Evolutionary conservation across 345 rosid species (phyloP), one percentile per base, ranked within the genome.

Genomic region (Stellera chamaejasme): DNA sequence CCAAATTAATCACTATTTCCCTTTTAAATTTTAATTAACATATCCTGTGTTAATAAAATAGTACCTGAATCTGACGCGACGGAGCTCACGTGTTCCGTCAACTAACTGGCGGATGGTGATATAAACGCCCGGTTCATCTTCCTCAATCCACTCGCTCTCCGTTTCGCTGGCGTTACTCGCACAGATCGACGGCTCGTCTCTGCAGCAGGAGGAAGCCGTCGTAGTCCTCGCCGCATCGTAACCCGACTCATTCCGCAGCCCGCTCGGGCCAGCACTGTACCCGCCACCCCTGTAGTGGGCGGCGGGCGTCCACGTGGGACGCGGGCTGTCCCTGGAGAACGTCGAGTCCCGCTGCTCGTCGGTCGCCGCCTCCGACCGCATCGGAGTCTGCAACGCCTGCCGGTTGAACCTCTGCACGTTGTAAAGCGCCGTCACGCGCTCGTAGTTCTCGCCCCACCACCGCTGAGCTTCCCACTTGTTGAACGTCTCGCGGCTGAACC

Each of bases 11-110:
- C 12, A 14, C 23, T 19, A 19, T 0, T 19, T 0, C 23, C 23
- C 23, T 19, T 19, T 19, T 19, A 54, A 46, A 13, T 19, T 42
- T 49, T 28, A 56, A 52, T 58, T 39, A 62, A 54, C 16, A 54
- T 11, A 10, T 3, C 7, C 2, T 15, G 53, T 47, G 23, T 19
- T 19, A 19, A 19, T 7, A 13, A n/a, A 32, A 55, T n/a, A n/a
- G n/a, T 82, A 92, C 99, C 99, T 87, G 90, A 93, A 93, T 72
- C 97, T 80, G 70, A 93, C 99, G 2, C 99, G 85, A 23, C 99
- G 94, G 45, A 93, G 96, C 79, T 93, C 99, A 65, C 96, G 75
- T 3, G 84, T 87, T 62, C 99, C 99, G 66, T 89, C 96, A 0
- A 69, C 79, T 50, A 89, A 71, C 63, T 84, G 97, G 71, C 96